phyloP scores from a whole-genome alignment of 805 yeast species.

The Candida rishiriensis region DNA sequence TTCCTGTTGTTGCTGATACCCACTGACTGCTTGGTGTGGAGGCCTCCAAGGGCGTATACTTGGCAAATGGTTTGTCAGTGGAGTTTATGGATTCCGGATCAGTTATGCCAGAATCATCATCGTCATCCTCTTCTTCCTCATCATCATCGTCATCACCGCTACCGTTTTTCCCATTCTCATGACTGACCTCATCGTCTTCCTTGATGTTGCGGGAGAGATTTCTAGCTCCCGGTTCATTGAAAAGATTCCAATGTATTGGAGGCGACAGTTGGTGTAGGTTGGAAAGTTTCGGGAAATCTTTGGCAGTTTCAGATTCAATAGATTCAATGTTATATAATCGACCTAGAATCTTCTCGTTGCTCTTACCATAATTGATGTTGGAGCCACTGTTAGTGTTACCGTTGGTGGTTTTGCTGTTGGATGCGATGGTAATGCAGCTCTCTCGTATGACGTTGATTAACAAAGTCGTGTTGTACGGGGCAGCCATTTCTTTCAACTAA shows the following conservation, averaged over 20 bases:
- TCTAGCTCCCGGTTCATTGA: neutral
- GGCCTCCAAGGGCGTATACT: neutral
- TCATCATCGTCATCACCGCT: neutral
- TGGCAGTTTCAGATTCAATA: neutral
- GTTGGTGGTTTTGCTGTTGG: neutral
- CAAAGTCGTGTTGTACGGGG: conserved; percentile 1
- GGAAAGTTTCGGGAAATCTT: neutral
- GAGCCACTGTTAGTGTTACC: neutral
- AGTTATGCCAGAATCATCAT: neutral
- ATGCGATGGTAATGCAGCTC: neutral
- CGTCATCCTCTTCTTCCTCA: neutral
- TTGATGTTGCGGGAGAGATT: neutral
- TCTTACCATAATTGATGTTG: neutral
- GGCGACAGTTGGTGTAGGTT: neutral
- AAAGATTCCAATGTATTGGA: conserved; percentile 4
- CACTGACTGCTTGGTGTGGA: too few relatives aligned
- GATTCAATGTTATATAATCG: neutral
- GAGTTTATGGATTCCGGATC: neutral
- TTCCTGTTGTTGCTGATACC: too few relatives aligned
- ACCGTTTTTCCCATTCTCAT: neutral
- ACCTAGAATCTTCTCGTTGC: conserved; percentile 1
- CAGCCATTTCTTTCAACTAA: neutral
- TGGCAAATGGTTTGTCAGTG: neutral
- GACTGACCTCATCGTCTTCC: neutral
- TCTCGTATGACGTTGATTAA: conserved; percentile 3